phyloP scores from a whole-genome alignment of 768 basidiomycete species.

The Pisolithus marmoratus region DNA sequence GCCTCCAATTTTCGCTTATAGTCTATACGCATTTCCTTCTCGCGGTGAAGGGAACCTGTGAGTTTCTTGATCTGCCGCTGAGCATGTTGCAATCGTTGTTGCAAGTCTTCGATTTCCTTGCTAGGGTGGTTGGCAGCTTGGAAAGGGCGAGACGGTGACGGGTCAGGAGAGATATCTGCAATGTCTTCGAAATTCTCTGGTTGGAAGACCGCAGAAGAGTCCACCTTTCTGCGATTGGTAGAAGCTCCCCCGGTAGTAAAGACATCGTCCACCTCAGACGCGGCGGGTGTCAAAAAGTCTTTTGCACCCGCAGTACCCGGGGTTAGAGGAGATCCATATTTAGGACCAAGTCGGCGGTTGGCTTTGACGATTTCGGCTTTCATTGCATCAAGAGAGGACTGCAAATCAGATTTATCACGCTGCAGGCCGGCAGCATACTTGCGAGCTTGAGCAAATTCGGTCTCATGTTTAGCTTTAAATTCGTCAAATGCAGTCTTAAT shows the following conservation, averaged over 20 bases:
- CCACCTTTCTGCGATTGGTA: slow-evolving; percentile 51
- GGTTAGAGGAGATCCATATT: slow-evolving; percentile 69
- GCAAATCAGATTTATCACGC: slow-evolving; percentile 90
- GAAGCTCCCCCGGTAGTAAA: slow-evolving; percentile 62
- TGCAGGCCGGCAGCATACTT: slow-evolving; percentile 82
- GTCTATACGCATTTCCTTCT: slow-evolving; percentile 78
- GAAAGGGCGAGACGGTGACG: slow-evolving; percentile 56
- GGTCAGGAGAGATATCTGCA: slow-evolving; percentile 54
- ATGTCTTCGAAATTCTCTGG: slow-evolving; percentile 43
- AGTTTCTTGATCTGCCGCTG: slow-evolving; percentile 82
- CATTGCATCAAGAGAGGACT: slow-evolving; percentile 69
- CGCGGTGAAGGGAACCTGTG: slow-evolving; percentile 70
- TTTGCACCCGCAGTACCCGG: slow-evolving; percentile 45
- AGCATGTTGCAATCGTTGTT: slow-evolving; percentile 78
- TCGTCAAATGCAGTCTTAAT: slow-evolving; percentile 60
- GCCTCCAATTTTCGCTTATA: slow-evolving; percentile 50
- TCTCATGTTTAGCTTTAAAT: slow-evolving; percentile 87
- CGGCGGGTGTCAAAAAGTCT: slow-evolving; percentile 55
- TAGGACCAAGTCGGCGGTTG: slow-evolving; percentile 49
- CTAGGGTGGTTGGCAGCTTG: slow-evolving; percentile 67
- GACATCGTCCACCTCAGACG: slow-evolving; percentile 54
- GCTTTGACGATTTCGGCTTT: slow-evolving; percentile 68
- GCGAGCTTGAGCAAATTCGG: slow-evolving; percentile 87
- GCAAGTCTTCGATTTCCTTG: slow-evolving; percentile 77
- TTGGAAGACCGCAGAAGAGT: slow-evolving; percentile 45